These are phyloP conservation scores for Barnettozyma sp. DNA, from an alignment of 805 yeast genomes.

Conservation along the genomic window DNA sequence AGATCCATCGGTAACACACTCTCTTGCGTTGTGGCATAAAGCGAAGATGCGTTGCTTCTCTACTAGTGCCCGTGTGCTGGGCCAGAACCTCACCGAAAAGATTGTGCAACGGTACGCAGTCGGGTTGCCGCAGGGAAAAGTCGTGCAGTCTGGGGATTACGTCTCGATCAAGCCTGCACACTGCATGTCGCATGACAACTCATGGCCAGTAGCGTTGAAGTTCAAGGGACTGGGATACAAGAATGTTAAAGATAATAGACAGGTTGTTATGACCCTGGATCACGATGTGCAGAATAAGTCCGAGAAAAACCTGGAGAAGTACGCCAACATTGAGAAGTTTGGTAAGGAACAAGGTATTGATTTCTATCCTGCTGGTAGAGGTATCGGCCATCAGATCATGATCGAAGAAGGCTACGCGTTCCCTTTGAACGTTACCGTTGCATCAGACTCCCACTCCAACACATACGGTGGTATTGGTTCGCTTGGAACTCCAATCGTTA, in stretches of 20 bases:
- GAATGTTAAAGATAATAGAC: constrained; percentile 74
- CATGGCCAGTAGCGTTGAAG: constrained; percentile 98
- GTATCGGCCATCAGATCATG: constrained; percentile 99
- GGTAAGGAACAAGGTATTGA: constrained; percentile 89
- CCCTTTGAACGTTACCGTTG: constrained; percentile 88
- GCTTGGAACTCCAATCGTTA: constrained; percentile 93
- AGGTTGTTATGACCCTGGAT: constrained; percentile 92
- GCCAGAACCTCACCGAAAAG: constrained; percentile 90
- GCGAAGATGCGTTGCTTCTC: constrained; percentile 19
- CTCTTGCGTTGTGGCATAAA: no score
- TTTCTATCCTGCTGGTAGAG: constrained; percentile 98
- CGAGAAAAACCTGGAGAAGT: constrained; percentile 83
- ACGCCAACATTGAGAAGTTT: constrained; percentile 80
- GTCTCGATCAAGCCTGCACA: constrained; percentile 93
- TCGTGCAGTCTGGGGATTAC: constrained; percentile 85
- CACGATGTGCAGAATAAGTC: constrained; percentile 95
- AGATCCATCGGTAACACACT: no score
- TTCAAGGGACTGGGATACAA: constrained; percentile 93
- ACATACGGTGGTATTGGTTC: constrained; percentile 97
- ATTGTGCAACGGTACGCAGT: constrained; percentile 92
- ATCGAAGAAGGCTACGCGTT: constrained; percentile 98
- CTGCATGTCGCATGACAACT: constrained; percentile 98
- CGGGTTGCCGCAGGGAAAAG: constrained; percentile 67
- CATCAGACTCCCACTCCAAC: constrained; percentile 96
- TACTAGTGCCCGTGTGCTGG: constrained; percentile 15